Base-by-base conservation (phyloP, 176 grass and related monocot genomes). In the Rhynchospora pubera region DNA sequence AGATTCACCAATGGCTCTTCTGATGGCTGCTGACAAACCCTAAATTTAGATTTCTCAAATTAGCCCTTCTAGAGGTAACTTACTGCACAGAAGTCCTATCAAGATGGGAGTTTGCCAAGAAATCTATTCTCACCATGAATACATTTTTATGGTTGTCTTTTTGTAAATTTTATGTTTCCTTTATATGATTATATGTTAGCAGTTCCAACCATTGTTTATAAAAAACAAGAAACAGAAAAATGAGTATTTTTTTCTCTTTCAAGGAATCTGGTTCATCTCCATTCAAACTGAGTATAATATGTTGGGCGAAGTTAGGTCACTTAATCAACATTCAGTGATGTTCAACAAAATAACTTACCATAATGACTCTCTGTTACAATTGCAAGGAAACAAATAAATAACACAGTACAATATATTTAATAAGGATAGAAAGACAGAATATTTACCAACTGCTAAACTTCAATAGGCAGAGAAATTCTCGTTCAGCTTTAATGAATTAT, bases 1-100 rank as follows among this genome's bases (percentile, higher is more conserved):
- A 99, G 89, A 78, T 99, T 89, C 67, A 99, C 91, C 57, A 99
- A 85, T 55, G 89, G 87, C 88, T 99, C 97, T 91, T 99, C 97
- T 70, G 91, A 85, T 45, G 90, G 90, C 61, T 99, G 93, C 23
- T 99, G 97, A 87, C 97, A 95, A 83, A 99, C 84, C 89, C 97
- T 99, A 79, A 79, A 24, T 63, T 62, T 77, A 86, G 61, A 82
- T 86, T 83, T 48, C 18, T 15, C 51, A 84, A 47, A 53, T 81
- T 56, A 73, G 23, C 51, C 42, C 67, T 73, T 69, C 7, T 69
- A n/a, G 18, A 56, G 48, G 19, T 32, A 62, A 52, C 9, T n/a
- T 24, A 65, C 24, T 65, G 45, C 57, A 24, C 50, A 70, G 69
- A 51, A 73, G 19, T 56, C 46, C 7, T 42, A 30, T 52, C 39